Evolutionary conservation across 805 yeast genomes (phyloP), one percentile per base, ranked within the genome.

Genomic region (Candida alai): DNA sequence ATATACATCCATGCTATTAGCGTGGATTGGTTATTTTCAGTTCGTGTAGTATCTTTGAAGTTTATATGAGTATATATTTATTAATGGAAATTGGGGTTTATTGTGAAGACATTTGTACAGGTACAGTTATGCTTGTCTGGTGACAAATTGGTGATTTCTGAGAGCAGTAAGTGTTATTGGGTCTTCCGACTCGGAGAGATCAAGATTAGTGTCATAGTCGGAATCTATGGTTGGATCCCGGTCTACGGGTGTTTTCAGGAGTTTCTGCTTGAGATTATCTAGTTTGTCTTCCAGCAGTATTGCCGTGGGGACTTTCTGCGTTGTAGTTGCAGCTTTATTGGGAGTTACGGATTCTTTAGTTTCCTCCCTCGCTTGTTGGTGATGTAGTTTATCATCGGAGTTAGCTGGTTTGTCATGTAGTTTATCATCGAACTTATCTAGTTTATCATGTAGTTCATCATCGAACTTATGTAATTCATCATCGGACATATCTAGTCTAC

Each of bases 121-220:
- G 23, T n/a, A n/a, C 18, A 19, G 16, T 29, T 19, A 16, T 12
- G 21, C 22, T 36, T 25, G 22, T 23, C 12, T 28, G 30, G 40
- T 39, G 32, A 34, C 14, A 24, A 34, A 36, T 24, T 39, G 35
- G 37, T 43, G 48, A 4, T 30, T 15, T 19, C 41, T 33, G 17
- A 46, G 26, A 24, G 19, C 23, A 7, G 24, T 12, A 3, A 32
- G 8, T 6, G 36, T 32, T 11, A 36, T 27, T 32, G 45, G 26
- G 8, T 39, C 44, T 23, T 52, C 58, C 11, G 52, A 34, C 10
- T 39, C 34, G 11, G 46, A 39, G 17, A 56, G 36, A 28, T 56
- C 61, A n/a, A 56, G 39, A 31, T 48, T 38, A 2, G 56, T 30
- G 24, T 56, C 56, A 28, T 45, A 54, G 14, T 48, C 54, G 8